Base-by-base conservation (phyloP, 345 rosid species). In the Aquilaria sinensis region DNA sequence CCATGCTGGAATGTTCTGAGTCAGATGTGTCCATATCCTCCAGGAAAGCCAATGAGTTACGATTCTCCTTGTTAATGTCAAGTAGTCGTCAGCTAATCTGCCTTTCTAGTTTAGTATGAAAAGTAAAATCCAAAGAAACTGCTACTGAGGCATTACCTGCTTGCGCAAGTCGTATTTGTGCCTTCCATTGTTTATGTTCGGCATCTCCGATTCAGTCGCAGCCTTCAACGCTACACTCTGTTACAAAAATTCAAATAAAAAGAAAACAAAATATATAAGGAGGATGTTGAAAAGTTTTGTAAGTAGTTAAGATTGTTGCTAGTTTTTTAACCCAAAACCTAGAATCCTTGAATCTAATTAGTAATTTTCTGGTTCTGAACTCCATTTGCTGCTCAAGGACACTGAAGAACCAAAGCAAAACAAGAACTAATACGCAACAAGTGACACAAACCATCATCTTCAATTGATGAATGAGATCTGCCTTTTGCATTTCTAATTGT, bases 21-120 rank as follows among this genome's bases (percentile, higher is more conserved):
- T 81, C 88, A 15, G 96, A 85, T 55, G 76, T 90, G 62, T 94
- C 97, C 97, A 94, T 94, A 75, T 94, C 96, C 62, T 88, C 97
- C 41, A 75, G 29, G 37, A 75, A 59, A 13, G 75, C 67, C 6
- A 74, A 52, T 0, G 99, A 86, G 52, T 61, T 79, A 31, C 96
- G 74, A 2, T 58, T 68, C 49, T 78, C 93, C 90, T 23, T 82
- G 47, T 43, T 54, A 56, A 12, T 49, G 33, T 58, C n/a, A 43
- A 32, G n/a, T 12, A 34, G 8, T 10, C 8, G 16, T 29, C 4
- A 32, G 11, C 23, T 6, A 51, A 41, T 32, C 10, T 30, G 58
- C 29, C 32, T 31, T 30, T 23, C 23, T 23, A 23, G 52, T 23
- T 45, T 64, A 15, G 31, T 13, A 10, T 33, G 56, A 48, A 16